Conservation (phyloP, 345 rosid species). For the Barbarea vulgaris region DNA sequence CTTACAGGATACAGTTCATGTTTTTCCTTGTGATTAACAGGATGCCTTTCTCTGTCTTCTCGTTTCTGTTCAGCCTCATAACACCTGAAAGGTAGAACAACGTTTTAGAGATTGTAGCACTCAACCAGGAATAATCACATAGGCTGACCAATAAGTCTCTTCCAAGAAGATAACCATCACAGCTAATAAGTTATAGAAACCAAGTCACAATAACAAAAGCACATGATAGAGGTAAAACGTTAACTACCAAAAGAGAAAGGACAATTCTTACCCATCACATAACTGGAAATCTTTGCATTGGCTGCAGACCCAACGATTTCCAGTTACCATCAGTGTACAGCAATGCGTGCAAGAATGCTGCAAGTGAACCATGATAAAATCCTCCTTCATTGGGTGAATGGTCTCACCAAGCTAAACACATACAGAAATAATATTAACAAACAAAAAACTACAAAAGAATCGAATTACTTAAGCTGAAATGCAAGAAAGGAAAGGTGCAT, state of each 20-base stretch:
- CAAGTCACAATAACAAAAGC: conserved; percentile 4
- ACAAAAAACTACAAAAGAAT: conserved; percentile 5
- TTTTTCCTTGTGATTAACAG: conserved; percentile 69
- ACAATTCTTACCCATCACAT: conserved; percentile 79
- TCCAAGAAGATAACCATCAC: conserved; percentile 23
- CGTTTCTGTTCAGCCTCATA: conserved; percentile 81
- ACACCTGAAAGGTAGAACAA: conserved; percentile 58
- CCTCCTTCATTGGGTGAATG: conserved; percentile 97
- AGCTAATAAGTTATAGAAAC: conserved; percentile 11
- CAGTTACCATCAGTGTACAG: conserved; percentile 86
- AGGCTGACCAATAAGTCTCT: conserved; percentile 14
- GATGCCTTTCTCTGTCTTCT: conserved; percentile 88
- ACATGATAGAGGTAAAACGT: not conserved
- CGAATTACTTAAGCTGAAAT: conserved; percentile 3
- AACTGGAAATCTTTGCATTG: conserved; percentile 92
- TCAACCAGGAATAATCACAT: conserved; percentile 28
- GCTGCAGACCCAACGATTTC: conserved; percentile 87
- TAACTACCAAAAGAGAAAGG: conserved; percentile 18
- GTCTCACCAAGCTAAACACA: conserved; percentile 92
- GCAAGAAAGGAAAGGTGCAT: conserved; percentile 12
- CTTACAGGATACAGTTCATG: conserved; percentile 82
- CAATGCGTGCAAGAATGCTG: conserved; percentile 93
- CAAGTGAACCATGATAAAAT: conserved; percentile 98
- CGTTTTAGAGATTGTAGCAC: conserved; percentile 14
- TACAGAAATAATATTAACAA: conserved; percentile 12